Base-by-base conservation (phyloP, 1,284 basidiomycete species). In the Boletus calvinii region DNA sequence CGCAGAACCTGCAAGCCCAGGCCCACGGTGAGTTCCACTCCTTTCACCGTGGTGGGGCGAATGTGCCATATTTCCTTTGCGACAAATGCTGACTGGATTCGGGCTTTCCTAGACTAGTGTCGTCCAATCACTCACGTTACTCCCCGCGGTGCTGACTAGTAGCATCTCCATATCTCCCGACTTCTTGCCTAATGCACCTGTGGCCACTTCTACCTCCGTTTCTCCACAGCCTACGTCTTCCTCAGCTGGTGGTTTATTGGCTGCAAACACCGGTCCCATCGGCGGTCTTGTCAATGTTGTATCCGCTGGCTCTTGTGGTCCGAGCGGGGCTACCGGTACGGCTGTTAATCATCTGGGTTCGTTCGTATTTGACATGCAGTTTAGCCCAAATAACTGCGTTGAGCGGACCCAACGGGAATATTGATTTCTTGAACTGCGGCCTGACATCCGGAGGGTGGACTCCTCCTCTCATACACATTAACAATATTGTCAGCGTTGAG, bases 391-490 rank as follows among this genome's bases (percentile, higher is more conserved):
- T 77, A 51, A 83, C 80, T 4, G 62, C 69, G 7, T 70, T 72
- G 20, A 70, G 72, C 47, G 84, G 84, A 17, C 90, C 91, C 22
- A 94, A 94, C 67, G 91, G 91, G 20, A 68, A 74, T 57, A 78
- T 88, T 49, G 75, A 81, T 56, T 94, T 85, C 81, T 70, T 94
- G 61, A 92, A 91, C 72, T 94, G 92, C 62, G 90, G 88, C 46
- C 65, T 92, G 56, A 71, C 75, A 32, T 63, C 61, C 31, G 71
- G 67, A 26, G 84, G 85, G 37, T 90, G 87, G 87, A 75, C 71
- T 29, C 85, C 87, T 15, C 83, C 85, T 8, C 64, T 70, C 52
- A 69, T 94, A 55, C 66, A 64, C 4, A 61, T 90, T 12, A 53
- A 75, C 37, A 76, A 90, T 48, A 62, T 89, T 45, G 69, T 83